Percentiles rank a stretch among this genome's conserved stretches.
Evolutionary conservation across 306 rosid genomes (phyloP).

Genomic region (Sindora glabra): DNA sequence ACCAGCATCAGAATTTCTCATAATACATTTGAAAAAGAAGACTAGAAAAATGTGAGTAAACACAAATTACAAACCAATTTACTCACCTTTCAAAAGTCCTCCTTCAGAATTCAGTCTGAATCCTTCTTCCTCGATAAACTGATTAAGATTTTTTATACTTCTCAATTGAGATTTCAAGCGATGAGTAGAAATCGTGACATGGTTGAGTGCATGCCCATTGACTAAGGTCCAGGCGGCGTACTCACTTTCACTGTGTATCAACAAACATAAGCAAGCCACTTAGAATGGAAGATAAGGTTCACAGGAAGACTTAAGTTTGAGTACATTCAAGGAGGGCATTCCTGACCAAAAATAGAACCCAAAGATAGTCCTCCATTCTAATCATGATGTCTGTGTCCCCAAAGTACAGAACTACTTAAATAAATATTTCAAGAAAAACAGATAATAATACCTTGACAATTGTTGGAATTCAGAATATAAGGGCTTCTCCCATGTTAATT

Average conservation of each 20-base stretch:
- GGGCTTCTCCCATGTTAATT: conserved; percentile 75
- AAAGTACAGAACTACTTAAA: too few species aligned
- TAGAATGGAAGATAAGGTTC: not conserved
- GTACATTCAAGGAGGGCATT: not conserved
- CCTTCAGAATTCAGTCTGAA: conserved; percentile 88
- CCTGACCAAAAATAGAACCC: not conserved
- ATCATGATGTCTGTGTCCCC: not conserved
- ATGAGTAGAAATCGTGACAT: conserved; percentile 82
- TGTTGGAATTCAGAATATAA: conserved; percentile 68
- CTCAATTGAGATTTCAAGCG: conserved; percentile 62
- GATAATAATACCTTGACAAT: conserved; percentile 55
- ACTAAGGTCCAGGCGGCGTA: conserved; percentile 98
- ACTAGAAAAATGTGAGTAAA: not conserved
- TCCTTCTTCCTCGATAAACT: conserved; percentile 70
- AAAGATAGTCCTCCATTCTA: not conserved
- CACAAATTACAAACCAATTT: not conserved
- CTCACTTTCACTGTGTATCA: conserved; percentile 69
- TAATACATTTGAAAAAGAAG: not conserved
- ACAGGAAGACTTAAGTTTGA: not conserved
- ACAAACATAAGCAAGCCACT: conserved; percentile 1
- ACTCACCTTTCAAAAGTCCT: conserved; percentile 77
- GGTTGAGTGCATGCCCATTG: conserved; percentile 88
- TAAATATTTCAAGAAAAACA: not conserved
- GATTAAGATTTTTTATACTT: conserved; percentile 57
- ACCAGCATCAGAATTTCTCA: not conserved